phyloP scores from a whole-genome alignment of 2,329 filamentous ascomycete genomes.

The Verticillium nonalfalfae region DNA sequence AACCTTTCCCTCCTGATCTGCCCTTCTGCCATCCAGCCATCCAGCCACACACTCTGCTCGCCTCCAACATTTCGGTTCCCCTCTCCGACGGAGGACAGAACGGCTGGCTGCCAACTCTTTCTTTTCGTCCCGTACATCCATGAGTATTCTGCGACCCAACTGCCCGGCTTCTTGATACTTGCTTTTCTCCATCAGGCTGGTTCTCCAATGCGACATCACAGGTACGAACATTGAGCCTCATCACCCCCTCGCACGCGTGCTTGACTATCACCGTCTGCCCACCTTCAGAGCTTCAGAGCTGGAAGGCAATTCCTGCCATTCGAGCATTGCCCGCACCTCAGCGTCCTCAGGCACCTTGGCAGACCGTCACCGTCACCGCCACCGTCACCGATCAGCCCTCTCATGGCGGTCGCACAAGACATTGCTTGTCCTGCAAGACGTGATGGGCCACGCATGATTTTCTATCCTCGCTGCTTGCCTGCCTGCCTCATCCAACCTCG shows the following conservation, averaged over 20 bases:
- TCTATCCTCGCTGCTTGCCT: neutral
- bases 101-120: neutral
- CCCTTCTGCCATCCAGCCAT: neutral
- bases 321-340: neutral
- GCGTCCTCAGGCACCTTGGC: neutral
- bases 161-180: neutral
- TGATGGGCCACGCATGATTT: conserved; percentile 1
- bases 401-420: neutral
- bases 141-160: neutral
- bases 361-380: neutral
- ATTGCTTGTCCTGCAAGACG: neutral
- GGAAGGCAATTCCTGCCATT: neutral
- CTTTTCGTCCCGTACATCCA: neutral
- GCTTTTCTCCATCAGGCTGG: neutral
- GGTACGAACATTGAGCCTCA: neutral
- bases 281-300: neutral
- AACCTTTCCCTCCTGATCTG: neutral
- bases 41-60: neutral
- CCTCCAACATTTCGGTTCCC: neutral
- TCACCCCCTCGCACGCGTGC: neutral
- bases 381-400: neutral
- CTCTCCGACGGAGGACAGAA: neutral
- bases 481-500: neutral
- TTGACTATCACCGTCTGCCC: neutral
- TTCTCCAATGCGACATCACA: neutral